phyloP scores from a whole-genome alignment of 2,329 filamentous ascomycete genomes.

The Neofusicoccum ribis region DNA sequence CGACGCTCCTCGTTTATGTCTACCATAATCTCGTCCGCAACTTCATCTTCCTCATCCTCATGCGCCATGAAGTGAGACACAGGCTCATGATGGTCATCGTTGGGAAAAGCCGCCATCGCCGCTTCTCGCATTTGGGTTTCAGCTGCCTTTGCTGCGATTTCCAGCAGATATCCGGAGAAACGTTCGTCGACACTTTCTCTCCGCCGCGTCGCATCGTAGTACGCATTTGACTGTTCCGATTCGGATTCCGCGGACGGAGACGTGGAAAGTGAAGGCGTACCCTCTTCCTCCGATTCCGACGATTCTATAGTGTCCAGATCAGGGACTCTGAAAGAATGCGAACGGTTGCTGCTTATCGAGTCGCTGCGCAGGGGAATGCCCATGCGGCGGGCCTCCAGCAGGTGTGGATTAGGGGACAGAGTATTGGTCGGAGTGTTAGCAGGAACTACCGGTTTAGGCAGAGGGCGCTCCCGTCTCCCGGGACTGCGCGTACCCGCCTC shows the following conservation, averaged over 20 bases:
- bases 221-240: constrained; percentile 49
- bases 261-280: constrained; percentile 47
- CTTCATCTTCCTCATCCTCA: constrained; percentile 45
- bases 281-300: constrained; percentile 56
- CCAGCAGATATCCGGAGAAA: constrained; percentile 74
- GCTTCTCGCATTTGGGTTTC: constrained; percentile 77
- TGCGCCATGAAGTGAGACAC: constrained; percentile 71
- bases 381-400: constrained; percentile 37
- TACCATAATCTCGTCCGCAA: constrained; percentile 51
- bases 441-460: constrained; percentile 56
- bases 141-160: constrained; percentile 76
- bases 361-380: constrained; percentile 35
- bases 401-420: constrained; percentile 34
- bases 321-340: constrained; percentile 62
- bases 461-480: constrained; percentile 39
- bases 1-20: constrained; percentile 39
- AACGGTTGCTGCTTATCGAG: constrained; percentile 35
- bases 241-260: constrained; percentile 44
- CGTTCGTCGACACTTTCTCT: constrained; percentile 72
- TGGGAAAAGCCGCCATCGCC: constrained; percentile 74
- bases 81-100: constrained; percentile 66
- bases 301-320: constrained; percentile 63
- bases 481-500: constrained; percentile 33
- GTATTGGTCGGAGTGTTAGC: constrained; percentile 37
- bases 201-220: constrained; percentile 56